Evolutionary conservation across 371 early-diverging fungal species (phyloP).

Genomic region (Parasitella parasitica): DNA sequence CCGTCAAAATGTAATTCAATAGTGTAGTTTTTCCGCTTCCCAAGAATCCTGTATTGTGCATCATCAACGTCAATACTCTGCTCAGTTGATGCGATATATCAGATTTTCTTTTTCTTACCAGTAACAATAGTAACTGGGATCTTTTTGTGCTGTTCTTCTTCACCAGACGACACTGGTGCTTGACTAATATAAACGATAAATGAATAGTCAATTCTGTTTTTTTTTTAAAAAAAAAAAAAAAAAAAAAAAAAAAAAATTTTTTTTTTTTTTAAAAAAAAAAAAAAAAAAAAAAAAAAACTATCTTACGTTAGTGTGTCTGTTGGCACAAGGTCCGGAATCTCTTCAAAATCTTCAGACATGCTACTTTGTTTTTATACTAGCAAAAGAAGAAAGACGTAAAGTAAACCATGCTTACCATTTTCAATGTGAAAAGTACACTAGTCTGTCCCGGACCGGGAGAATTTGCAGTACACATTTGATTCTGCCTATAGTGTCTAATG

Average conservation of each 20-base stretch:
- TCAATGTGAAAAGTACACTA: too few species aligned
- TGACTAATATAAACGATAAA: not conserved
- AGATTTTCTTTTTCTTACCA: constrained; percentile 21
- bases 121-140: constrained; percentile 81
- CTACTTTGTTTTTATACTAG: too few species aligned
- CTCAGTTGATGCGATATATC: not conserved
- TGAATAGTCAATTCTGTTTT: too few species aligned
- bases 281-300: too few species aligned
- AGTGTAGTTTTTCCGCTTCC: constrained; percentile 97
- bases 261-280: too few species aligned
- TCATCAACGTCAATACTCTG: not conserved
- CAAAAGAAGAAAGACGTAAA: too few species aligned
- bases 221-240: too few species aligned
- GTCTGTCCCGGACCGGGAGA: too few species aligned
- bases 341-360: constrained; percentile 42
- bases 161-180: not conserved
- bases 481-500: too few species aligned
- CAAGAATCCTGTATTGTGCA: constrained; percentile 62
- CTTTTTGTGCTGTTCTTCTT: constrained; percentile 28
- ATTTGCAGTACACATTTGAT: too few species aligned
- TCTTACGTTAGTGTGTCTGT: constrained; percentile 16
- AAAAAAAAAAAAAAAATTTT: too few species aligned
- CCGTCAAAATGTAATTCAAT: constrained; percentile 86
- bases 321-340: constrained; percentile 58
- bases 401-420: too few species aligned